Conservation (phyloP, 257 asterid genomes). For the Anisodus acutangulus region DNA sequence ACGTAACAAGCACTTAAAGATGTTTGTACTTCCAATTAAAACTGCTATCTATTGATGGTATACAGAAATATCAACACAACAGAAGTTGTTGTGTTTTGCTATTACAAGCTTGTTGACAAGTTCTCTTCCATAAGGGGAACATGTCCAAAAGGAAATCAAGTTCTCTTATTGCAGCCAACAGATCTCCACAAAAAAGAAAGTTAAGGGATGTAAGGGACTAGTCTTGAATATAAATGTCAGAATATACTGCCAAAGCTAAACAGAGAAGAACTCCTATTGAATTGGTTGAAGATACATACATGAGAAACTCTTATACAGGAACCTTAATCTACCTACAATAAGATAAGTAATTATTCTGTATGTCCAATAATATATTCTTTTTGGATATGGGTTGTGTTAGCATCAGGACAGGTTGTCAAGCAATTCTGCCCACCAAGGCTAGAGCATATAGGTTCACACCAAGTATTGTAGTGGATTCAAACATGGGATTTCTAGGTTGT, state of each 20-base stretch:
- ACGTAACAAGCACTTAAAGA: background rate
- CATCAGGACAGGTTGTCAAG: background rate
- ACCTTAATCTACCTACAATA: background rate
- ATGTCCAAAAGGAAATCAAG: conserved; percentile 1
- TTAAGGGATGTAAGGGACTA: background rate
- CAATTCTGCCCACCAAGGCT: background rate
- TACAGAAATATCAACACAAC: background rate
- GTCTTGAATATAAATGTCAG: background rate
- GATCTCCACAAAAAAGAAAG: background rate
- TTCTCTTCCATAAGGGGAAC: background rate
- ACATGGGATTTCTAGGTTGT: background rate
- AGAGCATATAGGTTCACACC: background rate
- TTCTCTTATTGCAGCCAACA: background rate
- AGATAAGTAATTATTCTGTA: background rate
- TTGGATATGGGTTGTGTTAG: background rate
- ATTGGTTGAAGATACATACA: background rate
- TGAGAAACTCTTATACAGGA: background rate
- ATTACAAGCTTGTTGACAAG: background rate
- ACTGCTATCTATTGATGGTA: background rate
- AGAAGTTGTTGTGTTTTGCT: background rate
- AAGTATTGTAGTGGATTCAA: background rate
- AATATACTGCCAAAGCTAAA: background rate
- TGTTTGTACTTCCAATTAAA: background rate
- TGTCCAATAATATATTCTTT: background rate
- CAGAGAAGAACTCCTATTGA: background rate